A percentile compares a stretch with the other conserved stretches of the same genome.
phyloP scores from a whole-genome alignment of 2,329 filamentous ascomycete species.

The Fusarium dimerum region DNA sequence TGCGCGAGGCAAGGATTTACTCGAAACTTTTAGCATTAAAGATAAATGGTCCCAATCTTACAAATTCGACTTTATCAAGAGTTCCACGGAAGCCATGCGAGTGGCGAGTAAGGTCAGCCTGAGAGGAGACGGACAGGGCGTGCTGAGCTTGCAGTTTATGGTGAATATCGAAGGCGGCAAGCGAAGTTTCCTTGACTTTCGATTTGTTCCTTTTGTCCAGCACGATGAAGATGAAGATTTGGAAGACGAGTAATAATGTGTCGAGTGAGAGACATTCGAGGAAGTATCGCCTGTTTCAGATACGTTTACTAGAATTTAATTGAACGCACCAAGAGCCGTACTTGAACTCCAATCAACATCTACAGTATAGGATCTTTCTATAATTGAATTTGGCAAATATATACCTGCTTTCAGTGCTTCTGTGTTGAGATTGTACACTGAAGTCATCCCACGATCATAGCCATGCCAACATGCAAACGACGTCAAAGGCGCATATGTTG shows the following conservation, averaged over 20 bases:
- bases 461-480: not conserved
- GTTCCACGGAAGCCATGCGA: conserved; percentile 88
- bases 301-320: not conserved
- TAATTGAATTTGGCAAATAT: too few relatives aligned
- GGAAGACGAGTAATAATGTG: conserved; percentile 15
- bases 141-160: conserved; percentile 95
- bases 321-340: too few relatives aligned
- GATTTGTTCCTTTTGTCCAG: conserved; percentile 72
- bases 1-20: conserved; percentile 62
- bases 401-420: too few relatives aligned
- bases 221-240: conserved; percentile 51
- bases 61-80: conserved; percentile 83
- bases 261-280: conserved; percentile 5
- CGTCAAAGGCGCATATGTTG: not conserved
- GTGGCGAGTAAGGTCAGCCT: conserved; percentile 91
- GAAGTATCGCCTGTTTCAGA: conserved; percentile 1
- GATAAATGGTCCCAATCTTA: conserved; percentile 70
- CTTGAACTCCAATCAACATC: too few relatives aligned
- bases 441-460: too few relatives aligned
- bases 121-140: conserved; percentile 82
- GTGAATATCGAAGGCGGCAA: conserved; percentile 76
- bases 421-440: too few relatives aligned
- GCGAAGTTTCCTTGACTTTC: conserved; percentile 78
- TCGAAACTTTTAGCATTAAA: conserved; percentile 73
- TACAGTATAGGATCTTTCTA: too few relatives aligned